Base-by-base conservation (phyloP, 176 grass and related monocot genomes). In the Alopecurus myosuroides region DNA sequence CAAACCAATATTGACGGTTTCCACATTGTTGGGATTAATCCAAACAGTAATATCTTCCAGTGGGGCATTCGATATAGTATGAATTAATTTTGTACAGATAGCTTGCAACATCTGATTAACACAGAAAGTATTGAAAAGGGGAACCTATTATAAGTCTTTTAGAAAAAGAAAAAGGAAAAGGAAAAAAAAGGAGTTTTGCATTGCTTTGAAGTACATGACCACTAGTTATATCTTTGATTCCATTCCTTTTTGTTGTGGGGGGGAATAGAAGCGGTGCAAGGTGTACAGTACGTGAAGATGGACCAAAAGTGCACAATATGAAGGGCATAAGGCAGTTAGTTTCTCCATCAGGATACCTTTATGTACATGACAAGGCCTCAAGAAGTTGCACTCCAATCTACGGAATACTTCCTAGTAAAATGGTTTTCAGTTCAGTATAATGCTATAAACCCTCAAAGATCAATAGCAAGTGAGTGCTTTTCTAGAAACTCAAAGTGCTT, bases 321-420 rank as follows among this genome's bases (percentile, higher is more conserved):
- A 62, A 15, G 12, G 58, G 2, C 11, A 26, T 9, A 60, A 60
- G 23, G n/a, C 51, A 9, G 23, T 28, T 29, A 61, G 5, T 29
- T 30, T 15, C 25, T 5, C 12, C 57, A 62, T 30, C 58, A 62
- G 25, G 25, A 61, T 28, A 29, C 11, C 26, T 63, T 63, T 31
- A 63, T 63, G n/a, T 42, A 74, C 30, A 80, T 37, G 58, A 40
- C 44, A 84, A 66, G 33, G 28, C 51, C 67, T 67, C 45, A 77
- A 22, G 9, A 35, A 48, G 34, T 56, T 77, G 49, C n/a, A 63
- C 28, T 34, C 28, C 58, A 9, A 81, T 17, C n/a, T 26, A n/a
- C n/a, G n/a, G n/a, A n/a, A n/a, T n/a, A 81, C 63, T 63, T 23
- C 46, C 3, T 11, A 74, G 4, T 44, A 17, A 11, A 30, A 30